Percentiles rank a stretch among this genome's conserved stretches.
phyloP scores from a whole-genome alignment of 1,284 basidiomycete species.

The Leccinum angustisporum region DNA sequence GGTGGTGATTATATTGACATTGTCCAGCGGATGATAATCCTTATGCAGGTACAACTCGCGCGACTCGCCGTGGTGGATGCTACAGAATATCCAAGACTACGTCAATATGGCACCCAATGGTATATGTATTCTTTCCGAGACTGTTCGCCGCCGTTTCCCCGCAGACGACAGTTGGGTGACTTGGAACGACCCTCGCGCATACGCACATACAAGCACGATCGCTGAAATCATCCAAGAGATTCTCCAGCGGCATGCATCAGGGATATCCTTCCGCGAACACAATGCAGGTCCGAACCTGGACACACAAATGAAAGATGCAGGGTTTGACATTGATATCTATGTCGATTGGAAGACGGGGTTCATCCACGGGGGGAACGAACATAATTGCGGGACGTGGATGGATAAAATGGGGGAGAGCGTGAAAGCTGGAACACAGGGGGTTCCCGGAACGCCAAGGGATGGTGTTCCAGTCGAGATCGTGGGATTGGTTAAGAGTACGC shows the following conservation, averaged over 20 bases:
- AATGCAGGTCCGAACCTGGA: conserved; percentile 96
- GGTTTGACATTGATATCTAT: conserved; percentile 91
- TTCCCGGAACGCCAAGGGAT: conserved; percentile 93
- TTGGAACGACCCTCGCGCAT: conserved; percentile 88
- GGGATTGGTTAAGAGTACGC: conserved; percentile 88
- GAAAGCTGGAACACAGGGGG: conserved; percentile 91
- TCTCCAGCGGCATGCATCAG: conserved; percentile 88
- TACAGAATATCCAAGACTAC: conserved; percentile 98
- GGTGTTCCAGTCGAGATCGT: conserved; percentile 96
- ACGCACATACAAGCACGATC: conserved; percentile 76
- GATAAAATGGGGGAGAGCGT: conserved; percentile 95
- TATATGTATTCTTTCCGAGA: conserved; percentile 74
- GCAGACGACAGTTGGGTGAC: conserved; percentile 90
- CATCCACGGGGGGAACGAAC: conserved; percentile 83
- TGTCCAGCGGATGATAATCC: neutral
- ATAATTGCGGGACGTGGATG: conserved; percentile 94
- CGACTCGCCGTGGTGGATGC: conserved; percentile 97
- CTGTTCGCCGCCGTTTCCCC: conserved; percentile 90
- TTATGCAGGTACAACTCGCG: conserved; percentile 79
- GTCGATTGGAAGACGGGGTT: conserved; percentile 96
- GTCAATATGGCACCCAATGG: conserved; percentile 84
- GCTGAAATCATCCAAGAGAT: conserved; percentile 97
- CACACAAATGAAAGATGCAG: conserved; percentile 90
- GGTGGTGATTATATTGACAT: conserved; percentile 27
- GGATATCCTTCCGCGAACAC: conserved; percentile 94